These are phyloP conservation scores for Panicum miliaceum DNA, from an alignment of 176 grass and related monocot species.

Conservation along the genomic window DNA sequence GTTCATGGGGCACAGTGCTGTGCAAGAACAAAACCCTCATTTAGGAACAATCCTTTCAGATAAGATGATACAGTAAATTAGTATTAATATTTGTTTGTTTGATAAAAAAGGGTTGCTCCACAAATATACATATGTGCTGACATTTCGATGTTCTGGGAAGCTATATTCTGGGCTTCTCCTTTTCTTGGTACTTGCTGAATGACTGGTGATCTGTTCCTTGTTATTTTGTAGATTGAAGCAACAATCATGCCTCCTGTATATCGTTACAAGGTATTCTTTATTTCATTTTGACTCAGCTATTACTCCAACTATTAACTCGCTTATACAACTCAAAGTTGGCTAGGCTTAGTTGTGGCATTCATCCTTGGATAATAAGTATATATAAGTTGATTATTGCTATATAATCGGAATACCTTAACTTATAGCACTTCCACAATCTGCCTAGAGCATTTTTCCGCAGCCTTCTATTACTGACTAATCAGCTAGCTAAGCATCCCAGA, in stretches of 20 bases:
- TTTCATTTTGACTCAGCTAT: constrained; percentile 15
- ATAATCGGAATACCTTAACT: constrained; percentile 7
- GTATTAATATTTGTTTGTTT: not conserved
- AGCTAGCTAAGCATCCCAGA: not conserved
- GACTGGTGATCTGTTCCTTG: constrained; percentile 28
- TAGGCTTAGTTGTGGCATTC: constrained; percentile 11
- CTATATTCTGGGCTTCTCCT: constrained; percentile 12
- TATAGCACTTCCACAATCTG: not conserved
- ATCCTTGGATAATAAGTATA: not conserved
- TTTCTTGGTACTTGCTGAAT: constrained; percentile 31
- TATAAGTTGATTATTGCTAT: not conserved
- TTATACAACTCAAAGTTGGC: not conserved
- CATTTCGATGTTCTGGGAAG: constrained; percentile 3
- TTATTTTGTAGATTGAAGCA: constrained; percentile 73
- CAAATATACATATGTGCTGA: constrained; percentile 10
- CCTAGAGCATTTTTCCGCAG: not conserved
- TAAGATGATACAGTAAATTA: not conserved
- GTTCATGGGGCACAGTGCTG: not conserved
- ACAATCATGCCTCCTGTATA: constrained; percentile 91
- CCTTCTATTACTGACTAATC: not conserved
- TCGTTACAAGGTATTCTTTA: constrained; percentile 75
- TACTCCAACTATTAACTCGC: not conserved
- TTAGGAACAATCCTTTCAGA: not conserved
- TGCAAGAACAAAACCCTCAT: not conserved
- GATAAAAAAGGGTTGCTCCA: not conserved